Evolutionary conservation across 2,329 filamentous ascomycete species (phyloP).

Genomic region (Talaromyces islandicus): DNA sequence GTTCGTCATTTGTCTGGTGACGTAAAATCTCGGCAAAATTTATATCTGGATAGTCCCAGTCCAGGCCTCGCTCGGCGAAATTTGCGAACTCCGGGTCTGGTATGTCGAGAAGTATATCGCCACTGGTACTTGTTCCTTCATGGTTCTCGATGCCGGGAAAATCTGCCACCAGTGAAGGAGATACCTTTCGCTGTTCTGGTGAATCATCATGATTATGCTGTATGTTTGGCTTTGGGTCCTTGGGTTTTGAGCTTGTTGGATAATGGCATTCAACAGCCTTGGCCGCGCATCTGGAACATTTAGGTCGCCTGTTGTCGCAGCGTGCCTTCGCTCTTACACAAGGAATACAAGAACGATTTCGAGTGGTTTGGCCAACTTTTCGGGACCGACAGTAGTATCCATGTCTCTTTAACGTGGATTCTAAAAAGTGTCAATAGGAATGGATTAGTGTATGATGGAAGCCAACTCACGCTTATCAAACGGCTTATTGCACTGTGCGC

Average conservation of each 20-base stretch:
- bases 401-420: conserved; percentile 39
- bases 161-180: neutral
- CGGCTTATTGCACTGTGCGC: conserved; percentile 35
- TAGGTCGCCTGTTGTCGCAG: conserved; percentile 32
- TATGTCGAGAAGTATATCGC: neutral
- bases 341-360: conserved; percentile 31
- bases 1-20: neutral
- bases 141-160: neutral
- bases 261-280: conserved; percentile 35
- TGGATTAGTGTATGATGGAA: neutral
- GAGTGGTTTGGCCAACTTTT: conserved; percentile 16
- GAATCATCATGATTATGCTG: neutral
- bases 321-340: conserved; percentile 34
- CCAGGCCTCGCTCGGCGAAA: neutral
- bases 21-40: neutral
- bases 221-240: neutral
- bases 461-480: conserved; percentile 34
- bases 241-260: conserved; percentile 16
- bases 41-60: neutral
- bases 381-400: conserved; percentile 41
- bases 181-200: neutral
- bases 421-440: conserved; percentile 20
- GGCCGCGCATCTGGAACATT: conserved; percentile 33
- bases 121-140: neutral
- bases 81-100: neutral